Evolutionary conservation across 2,329 filamentous ascomycete species (phyloP).

Genomic region (Mycosphaerella arachidis): DNA sequence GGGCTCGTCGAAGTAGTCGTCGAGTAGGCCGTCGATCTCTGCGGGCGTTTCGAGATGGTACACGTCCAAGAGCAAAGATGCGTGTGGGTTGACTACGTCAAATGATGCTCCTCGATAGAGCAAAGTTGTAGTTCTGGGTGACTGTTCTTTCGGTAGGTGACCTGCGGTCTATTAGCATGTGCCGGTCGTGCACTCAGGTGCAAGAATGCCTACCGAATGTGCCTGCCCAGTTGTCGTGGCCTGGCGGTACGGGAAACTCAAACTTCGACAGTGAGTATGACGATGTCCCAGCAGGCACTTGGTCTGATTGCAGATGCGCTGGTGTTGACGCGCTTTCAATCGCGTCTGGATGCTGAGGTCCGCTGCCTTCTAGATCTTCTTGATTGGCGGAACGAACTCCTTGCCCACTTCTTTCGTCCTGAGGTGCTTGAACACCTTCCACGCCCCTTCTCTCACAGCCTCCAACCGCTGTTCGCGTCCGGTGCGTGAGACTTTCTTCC

Average conservation of each 20-base stretch:
- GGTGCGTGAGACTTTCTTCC: neutral
- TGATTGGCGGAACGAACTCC: neutral
- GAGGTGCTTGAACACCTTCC: neutral
- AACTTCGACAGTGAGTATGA: constrained; percentile 27
- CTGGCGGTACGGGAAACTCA: constrained; percentile 29
- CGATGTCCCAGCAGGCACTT: constrained; percentile 15
- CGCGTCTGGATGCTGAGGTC: neutral
- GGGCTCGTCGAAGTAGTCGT: constrained; percentile 28
- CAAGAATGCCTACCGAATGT: constrained; percentile 24
- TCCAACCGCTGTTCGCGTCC: neutral
- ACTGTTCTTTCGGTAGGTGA: constrained; percentile 16
- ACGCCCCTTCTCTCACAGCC: neutral
- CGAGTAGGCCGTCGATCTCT: constrained; percentile 32
- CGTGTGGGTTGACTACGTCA: constrained; percentile 34
- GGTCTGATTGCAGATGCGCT: neutral
- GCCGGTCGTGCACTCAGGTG: neutral
- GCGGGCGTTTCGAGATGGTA: constrained; percentile 30
- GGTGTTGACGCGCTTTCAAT: constrained; percentile 1
- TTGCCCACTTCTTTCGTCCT: neutral
- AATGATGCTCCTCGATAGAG: constrained; percentile 33
- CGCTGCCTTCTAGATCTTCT: neutral
- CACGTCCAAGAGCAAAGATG: constrained; percentile 28
- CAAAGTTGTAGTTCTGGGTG: constrained; percentile 25
- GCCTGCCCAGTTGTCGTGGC: constrained; percentile 24
- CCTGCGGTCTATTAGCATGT: constrained; percentile 19